Evolutionary conservation across 2,329 filamentous ascomycete genomes (phyloP), one percentile per base, ranked within the genome.

Genomic region (Penicillium verrucosum): DNA sequence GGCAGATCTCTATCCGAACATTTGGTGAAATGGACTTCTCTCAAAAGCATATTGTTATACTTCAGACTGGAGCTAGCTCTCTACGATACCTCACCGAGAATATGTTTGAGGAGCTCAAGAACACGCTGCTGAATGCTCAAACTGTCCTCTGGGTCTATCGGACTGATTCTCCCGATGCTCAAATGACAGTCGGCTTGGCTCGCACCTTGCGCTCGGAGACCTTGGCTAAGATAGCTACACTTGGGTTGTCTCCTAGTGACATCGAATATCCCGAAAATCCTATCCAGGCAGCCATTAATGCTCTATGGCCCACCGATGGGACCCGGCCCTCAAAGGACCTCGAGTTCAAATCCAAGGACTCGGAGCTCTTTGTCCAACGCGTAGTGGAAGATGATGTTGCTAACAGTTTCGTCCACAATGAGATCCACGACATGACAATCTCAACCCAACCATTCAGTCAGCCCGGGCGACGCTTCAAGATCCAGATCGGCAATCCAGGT

Each of bases 131-230:
- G 1, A 60, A 50, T 21, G 62, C 65, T 18, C 53, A 48, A 7
- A 51, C 59, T 23, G 45, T 66, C 4, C 59, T 69, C 12, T 69
- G 67, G 67, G 65, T 69, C 10, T 67, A 67, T 36, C 57, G 56
- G 6, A 49, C 56, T 14, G 57, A 62, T 18, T 59, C 37, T 23
- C 65, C 66, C 9, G 67, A 69, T 51, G 55, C 63, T 14, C 64
- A 67, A 32, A 69, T 69, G 67, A 63, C 58, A n/a, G 60, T 69
- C n/a, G 67, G 67, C 9, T 42, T 69, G 9, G 59, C 64, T 11
- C 59, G 67, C 14, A 67, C 60, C 43, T 45, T 69, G 18, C 64
- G 67, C 16, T 69, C 67, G 1, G 67, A 69, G 49, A 63, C 61
- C 0, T 29, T 65, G 49, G 61, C 64, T 27, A 65, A 60, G 38